A percentile compares a stretch with the other conserved stretches of the same genome.
Conservation (phyloP, 2,329 filamentous ascomycete genomes). For the Fusarium solani-melongenae region DNA sequence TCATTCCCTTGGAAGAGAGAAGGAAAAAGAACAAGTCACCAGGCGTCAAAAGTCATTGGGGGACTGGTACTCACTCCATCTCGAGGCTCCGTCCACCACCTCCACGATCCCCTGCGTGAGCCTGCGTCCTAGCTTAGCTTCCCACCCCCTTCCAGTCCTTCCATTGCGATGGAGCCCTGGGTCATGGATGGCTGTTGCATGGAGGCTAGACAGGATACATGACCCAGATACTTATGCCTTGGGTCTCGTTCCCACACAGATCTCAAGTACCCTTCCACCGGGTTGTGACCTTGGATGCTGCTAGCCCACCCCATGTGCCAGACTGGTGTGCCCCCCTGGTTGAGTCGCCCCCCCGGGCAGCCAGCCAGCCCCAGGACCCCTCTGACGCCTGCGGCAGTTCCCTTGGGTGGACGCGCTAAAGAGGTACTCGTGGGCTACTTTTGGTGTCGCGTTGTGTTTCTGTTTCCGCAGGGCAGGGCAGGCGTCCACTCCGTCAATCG, state of each 20-base stretch:
- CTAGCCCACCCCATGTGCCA: background rate
- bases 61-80: background rate
- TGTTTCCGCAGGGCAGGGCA: constrained; percentile 1
- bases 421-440: constrained; percentile 18
- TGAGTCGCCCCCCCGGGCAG: background rate
- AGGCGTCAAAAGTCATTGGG: background rate
- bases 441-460: background rate
- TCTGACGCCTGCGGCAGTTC: constrained; percentile 36
- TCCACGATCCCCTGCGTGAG: constrained; percentile 29
- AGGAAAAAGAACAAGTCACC: background rate
- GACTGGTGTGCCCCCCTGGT: background rate
- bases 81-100: background rate
- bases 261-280: constrained; percentile 14
- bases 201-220: constrained; percentile 11
- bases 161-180: background rate
- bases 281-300: constrained; percentile 1
- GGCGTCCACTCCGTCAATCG: background rate
- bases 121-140: constrained; percentile 31
- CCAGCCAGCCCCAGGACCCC: constrained; percentile 17
- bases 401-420: constrained; percentile 17
- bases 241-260: constrained; percentile 22
- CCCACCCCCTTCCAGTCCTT: constrained; percentile 8
- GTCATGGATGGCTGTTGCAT: constrained; percentile 19
- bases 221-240: background rate
- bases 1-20: background rate